A percentile compares a stretch with the other conserved stretches of the same genome.
phyloP scores from a whole-genome alignment of 2,329 filamentous ascomycete genomes.

The Thyridium curvatum region DNA sequence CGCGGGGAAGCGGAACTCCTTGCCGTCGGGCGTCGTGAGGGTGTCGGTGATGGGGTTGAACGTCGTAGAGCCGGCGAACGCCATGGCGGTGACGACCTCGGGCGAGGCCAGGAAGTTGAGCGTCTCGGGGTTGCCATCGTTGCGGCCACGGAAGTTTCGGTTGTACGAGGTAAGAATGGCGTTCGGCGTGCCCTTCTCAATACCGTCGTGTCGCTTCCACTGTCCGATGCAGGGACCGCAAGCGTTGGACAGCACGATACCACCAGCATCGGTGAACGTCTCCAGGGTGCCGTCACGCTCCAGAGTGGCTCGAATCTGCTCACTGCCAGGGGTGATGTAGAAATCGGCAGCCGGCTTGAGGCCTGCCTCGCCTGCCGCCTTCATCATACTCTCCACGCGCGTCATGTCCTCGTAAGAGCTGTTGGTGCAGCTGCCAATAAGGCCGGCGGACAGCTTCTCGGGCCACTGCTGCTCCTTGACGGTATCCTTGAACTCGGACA shows the following conservation, averaged over 20 bases:
- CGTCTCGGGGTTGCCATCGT: constrained; percentile 91
- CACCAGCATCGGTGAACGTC: constrained; percentile 81
- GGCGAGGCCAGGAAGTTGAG: constrained; percentile 99
- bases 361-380: constrained; percentile 84
- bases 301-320: constrained; percentile 92
- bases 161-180: constrained; percentile 98
- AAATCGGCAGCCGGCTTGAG: constrained; percentile 86
- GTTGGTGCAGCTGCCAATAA: constrained; percentile 98
- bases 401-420: constrained; percentile 99
- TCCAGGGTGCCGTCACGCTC: constrained; percentile 81
- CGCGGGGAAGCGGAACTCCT: constrained; percentile 77
- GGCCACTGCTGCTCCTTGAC: constrained; percentile 87
- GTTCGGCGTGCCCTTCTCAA: constrained; percentile 79
- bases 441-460: constrained; percentile 79
- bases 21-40: constrained; percentile 72
- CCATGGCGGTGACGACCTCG: constrained; percentile 93
- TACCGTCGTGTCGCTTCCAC: constrained; percentile 86
- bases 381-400: constrained; percentile 84
- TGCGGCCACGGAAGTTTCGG: constrained; percentile 94
- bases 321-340: constrained; percentile 93
- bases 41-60: constrained; percentile 94
- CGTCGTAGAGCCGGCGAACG: constrained; percentile 83
- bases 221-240: constrained; percentile 93
- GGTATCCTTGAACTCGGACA: constrained; percentile 82
- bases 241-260: constrained; percentile 86